Evolutionary conservation across 495 filamentous ascomycete species (phyloP).

Genomic region (Margaritispora aquatica): DNA sequence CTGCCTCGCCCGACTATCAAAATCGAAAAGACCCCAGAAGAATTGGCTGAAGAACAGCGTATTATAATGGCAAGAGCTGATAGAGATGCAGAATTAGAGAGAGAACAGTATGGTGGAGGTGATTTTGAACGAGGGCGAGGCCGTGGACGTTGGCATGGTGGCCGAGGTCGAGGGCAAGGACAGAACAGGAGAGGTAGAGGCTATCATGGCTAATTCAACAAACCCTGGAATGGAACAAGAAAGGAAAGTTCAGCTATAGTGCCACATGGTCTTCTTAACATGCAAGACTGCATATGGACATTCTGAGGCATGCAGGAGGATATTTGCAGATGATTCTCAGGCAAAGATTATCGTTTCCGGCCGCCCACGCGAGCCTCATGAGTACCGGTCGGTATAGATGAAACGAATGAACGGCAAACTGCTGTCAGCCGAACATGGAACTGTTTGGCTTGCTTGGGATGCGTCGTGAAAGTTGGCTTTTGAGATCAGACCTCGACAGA

Average conservation of each 20-base stretch:
- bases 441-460: background rate
- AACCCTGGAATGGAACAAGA: background rate
- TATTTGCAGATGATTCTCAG: background rate
- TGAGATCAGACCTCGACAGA: no score
- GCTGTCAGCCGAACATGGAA: background rate
- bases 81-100: constrained; percentile 27
- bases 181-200: constrained; percentile 20
- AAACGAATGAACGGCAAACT: background rate
- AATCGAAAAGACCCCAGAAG: constrained; percentile 22
- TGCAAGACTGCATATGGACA: background rate
- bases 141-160: constrained; percentile 23
- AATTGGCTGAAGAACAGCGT: constrained; percentile 24
- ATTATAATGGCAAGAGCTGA: constrained; percentile 30
- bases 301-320: background rate
- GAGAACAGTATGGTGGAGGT: constrained; percentile 28
- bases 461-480: no score
- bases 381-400: no score
- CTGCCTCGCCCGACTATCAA: constrained; percentile 55
- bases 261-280: background rate
- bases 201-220: constrained; percentile 6
- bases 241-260: background rate
- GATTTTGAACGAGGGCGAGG: constrained; percentile 18
- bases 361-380: background rate
- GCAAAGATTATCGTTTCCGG: background rate
- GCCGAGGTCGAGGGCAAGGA: constrained; percentile 6